Evolutionary conservation across 805 yeast species (phyloP).

Genomic region (Kluyveromyces aestuarii): DNA sequence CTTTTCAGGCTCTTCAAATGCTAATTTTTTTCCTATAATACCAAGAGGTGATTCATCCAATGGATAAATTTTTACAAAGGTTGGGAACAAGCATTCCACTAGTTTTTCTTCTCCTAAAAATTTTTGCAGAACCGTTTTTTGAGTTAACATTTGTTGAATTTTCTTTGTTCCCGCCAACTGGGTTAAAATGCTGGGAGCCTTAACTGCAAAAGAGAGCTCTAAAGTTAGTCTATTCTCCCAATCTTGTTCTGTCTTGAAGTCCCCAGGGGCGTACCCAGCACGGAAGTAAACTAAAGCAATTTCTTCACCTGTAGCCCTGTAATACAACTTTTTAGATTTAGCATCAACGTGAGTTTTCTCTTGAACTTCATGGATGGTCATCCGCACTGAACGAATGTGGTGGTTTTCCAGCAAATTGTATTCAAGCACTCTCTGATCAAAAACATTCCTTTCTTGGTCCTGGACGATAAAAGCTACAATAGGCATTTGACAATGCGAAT

Average conservation of each 20-base stretch:
- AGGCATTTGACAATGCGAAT: constrained; percentile 28
- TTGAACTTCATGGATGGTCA: constrained; percentile 54
- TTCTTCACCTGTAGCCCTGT: constrained; percentile 52
- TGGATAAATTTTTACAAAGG: constrained; percentile 86
- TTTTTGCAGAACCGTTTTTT: constrained; percentile 36
- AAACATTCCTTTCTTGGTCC: constrained; percentile 76
- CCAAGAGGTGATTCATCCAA: constrained; percentile 66
- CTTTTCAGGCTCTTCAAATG: constrained; percentile 54
- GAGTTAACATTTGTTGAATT: constrained; percentile 80
- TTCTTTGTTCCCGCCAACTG: constrained; percentile 93
- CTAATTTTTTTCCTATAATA: constrained; percentile 49
- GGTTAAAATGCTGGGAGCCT: constrained; percentile 83
- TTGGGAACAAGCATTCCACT: constrained; percentile 30
- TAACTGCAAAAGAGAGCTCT: constrained; percentile 73
- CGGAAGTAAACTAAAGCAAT: constrained; percentile 86
- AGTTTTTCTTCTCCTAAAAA: constrained; percentile 31
- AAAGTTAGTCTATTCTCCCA: constrained; percentile 73
- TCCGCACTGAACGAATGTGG: constrained; percentile 53
- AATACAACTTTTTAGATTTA: constrained; percentile 39
- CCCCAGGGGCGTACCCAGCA: constrained; percentile 80
- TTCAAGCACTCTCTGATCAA: constrained; percentile 86
- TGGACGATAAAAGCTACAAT: constrained; percentile 74
- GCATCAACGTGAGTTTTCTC: constrained; percentile 33
- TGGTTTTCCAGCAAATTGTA: constrained; percentile 49
- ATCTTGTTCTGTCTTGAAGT: constrained; percentile 53